Conservation (phyloP, 352 stramenopile species). For the Achlya hypogyna region DNA sequence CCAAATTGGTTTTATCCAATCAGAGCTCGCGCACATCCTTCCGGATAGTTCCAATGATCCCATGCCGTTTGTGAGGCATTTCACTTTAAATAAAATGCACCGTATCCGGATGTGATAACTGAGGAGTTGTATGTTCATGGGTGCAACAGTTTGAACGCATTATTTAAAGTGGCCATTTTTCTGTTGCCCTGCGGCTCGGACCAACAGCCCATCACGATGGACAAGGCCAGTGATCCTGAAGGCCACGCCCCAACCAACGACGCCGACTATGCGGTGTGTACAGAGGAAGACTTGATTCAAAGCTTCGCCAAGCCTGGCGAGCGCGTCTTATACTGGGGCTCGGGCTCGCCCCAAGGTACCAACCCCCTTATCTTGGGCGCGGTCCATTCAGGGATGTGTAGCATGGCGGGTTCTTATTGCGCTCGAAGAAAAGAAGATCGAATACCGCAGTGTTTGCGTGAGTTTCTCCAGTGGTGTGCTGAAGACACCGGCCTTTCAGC, state of each 20-base stretch:
- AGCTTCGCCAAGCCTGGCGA: slow-evolving; percentile 26
- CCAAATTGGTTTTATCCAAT: background rate
- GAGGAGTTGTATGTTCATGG: background rate
- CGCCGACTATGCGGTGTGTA: slow-evolving; percentile 9
- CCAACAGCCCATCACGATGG: background rate
- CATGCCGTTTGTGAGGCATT: too few relatives aligned
- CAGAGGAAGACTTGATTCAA: slow-evolving; percentile 16
- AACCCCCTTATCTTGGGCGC: background rate
- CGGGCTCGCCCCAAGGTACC: slow-evolving; percentile 68
- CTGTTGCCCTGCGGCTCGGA: background rate
- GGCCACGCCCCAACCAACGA: background rate
- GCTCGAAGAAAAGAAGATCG: slow-evolving; percentile 64
- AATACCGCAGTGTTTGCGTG: slow-evolving; percentile 72
- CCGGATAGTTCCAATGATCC: too few relatives aligned
- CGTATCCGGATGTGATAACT: background rate
- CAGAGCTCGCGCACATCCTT: background rate
- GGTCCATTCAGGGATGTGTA: slow-evolving; percentile 15
- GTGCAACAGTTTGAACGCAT: too few relatives aligned
- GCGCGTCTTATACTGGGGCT: slow-evolving; percentile 77
- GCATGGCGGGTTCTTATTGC: slow-evolving; percentile 76
- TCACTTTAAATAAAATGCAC: background rate
- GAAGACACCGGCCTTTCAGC: slow-evolving; percentile 65
- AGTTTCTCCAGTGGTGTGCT: slow-evolving; percentile 78
- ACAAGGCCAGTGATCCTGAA: background rate
- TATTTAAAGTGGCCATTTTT: background rate